Evolutionary conservation across 805 yeast genomes (phyloP).

Genomic region (Wickerhamomyces bovis): DNA sequence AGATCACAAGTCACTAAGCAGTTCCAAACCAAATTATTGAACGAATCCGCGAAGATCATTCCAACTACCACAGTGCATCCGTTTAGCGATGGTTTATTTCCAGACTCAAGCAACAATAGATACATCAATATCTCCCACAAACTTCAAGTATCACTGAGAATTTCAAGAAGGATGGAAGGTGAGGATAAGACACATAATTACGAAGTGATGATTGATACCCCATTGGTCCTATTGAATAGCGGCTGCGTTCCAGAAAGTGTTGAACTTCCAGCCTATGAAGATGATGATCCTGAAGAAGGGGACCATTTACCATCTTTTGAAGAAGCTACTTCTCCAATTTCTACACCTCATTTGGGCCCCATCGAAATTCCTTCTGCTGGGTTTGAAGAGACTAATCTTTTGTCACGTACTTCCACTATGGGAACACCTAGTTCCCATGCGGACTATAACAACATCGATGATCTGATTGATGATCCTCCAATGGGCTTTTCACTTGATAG

Average conservation of each 20-base stretch:
- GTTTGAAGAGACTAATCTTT: conserved; percentile 15
- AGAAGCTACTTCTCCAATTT: conserved; percentile 51
- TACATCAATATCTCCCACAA: conserved; percentile 62
- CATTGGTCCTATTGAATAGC: conserved; percentile 48
- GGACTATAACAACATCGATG: conserved; percentile 17
- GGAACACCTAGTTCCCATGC: conserved; percentile 1
- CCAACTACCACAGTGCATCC: conserved; percentile 9
- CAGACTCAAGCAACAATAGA: conserved; percentile 56
- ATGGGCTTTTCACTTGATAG: conserved; percentile 1
- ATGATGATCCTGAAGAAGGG: conserved; percentile 5
- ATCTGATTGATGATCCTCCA: conserved; percentile 13
- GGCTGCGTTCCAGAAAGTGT: conserved; percentile 32
- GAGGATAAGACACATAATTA: conserved; percentile 56
- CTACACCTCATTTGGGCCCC: conserved; percentile 18
- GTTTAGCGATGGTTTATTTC: conserved; percentile 24
- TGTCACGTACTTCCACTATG: conserved; percentile 19
- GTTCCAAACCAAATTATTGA: conserved; percentile 8
- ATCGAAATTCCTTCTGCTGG: conserved; percentile 8
- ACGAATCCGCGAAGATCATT: conserved; percentile 8
- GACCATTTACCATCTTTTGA: conserved; percentile 53
- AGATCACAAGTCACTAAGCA: conserved; percentile 9
- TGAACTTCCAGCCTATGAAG: conserved; percentile 32
- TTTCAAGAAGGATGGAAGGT: conserved; percentile 48
- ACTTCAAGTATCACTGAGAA: conserved; percentile 62
- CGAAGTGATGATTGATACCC: conserved; percentile 78